phyloP scores from a whole-genome alignment of 208 protist genomes.

The Acanthamoeba castellanii region DNA sequence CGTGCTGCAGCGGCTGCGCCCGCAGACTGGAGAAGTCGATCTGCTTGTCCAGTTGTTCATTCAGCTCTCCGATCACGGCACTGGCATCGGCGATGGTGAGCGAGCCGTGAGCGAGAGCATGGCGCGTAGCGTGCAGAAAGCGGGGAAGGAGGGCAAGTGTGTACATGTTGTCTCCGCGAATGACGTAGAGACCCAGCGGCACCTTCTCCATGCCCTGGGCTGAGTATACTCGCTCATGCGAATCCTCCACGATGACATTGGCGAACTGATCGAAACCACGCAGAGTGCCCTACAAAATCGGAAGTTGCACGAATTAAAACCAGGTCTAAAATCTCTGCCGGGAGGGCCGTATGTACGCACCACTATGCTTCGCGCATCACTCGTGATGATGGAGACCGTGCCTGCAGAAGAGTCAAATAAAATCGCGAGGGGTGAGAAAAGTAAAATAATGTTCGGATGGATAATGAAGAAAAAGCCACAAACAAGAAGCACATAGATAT shows the following conservation, averaged over 20 bases:
- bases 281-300: slow-evolving; percentile 6
- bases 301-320: not conserved
- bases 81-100: not conserved
- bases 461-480: not conserved
- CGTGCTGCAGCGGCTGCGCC: slow-evolving; percentile 56
- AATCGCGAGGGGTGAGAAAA: not conserved
- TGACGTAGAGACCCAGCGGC: slow-evolving; percentile 86
- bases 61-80: slow-evolving; percentile 59
- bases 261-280: slow-evolving; percentile 86
- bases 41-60: slow-evolving; percentile 60
- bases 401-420: not conserved
- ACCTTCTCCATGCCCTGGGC: slow-evolving; percentile 84
- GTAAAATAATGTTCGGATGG: not conserved
- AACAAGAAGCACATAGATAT: not conserved
- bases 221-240: slow-evolving; percentile 87
- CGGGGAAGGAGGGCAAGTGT: not conserved
- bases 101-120: not conserved
- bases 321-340: not conserved
- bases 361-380: slow-evolving; percentile 61
- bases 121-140: not conserved
- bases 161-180: slow-evolving; percentile 90
- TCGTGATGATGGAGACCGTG: slow-evolving; percentile 52
- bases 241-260: slow-evolving; percentile 88
- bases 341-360: not conserved
- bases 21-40: slow-evolving; percentile 46